Evolutionary conservation across 192 early-diverging fungal genomes (phyloP), one percentile per base, ranked within the genome.

Genomic region (Jimgerdemannia flammicorona): DNA sequence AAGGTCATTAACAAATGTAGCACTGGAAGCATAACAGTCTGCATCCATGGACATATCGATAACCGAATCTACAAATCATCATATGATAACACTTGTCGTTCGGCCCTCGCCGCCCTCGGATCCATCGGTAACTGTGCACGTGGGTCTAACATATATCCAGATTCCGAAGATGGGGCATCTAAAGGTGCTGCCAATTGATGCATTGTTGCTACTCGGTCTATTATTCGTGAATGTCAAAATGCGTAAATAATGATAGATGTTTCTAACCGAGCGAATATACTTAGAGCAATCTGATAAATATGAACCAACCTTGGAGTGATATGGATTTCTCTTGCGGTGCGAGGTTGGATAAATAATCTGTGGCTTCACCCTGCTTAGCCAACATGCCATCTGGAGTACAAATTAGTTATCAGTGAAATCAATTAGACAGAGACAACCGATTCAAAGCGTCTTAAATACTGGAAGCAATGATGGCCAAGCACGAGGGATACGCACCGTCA

Each of bases 401-500:
- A 29, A 29, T 29, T 29, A 29, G 29, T 29, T 29, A 29, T 29
- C 1, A 29, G 29, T 29, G 29, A 29, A 29, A 29, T 29, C 29
- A 29, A 29, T 29, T 29, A 29, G 29, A 29, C 29, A n/a, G n/a
- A n/a, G n/a, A n/a, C n/a, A n/a, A n/a, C n/a, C n/a, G n/a, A n/a
- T n/a, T n/a, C n/a, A 29, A 29, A 29, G 29, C 29, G 29, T 29
- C 29, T 29, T 29, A 29, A 29, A 29, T 29, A 29, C 29, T 29
- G 1, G 29, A 29, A 29, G 1, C 29, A 29, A 29, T 29, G 29
- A 29, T 1, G 29, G 29, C 29, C 0, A 29, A 29, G 29, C 29
- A 29, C 49, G 49, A 59, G 49, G 49, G 14, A 14, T 59, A 39
- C 75, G 19, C 76, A 80, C 81, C 84, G 69, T 86, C 85, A 49